Evolutionary conservation across 2,329 filamentous ascomycete genomes (phyloP).

Genomic region (Ophiostoma australiae): DNA sequence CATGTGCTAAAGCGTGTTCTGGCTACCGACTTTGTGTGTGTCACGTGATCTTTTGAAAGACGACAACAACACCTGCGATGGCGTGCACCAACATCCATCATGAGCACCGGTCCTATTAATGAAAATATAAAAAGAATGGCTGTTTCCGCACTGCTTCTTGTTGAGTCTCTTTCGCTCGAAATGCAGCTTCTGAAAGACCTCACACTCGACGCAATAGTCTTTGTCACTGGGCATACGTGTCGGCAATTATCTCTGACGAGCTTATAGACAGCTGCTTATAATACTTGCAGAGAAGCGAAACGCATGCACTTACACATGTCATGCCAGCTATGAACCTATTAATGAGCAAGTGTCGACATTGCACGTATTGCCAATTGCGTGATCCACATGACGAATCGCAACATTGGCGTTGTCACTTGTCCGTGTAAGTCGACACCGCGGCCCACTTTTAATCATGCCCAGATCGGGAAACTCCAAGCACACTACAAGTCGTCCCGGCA

Average conservation of each 20-base stretch:
- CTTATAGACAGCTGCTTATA: neutral
- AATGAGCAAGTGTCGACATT: neutral
- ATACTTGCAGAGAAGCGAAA: neutral
- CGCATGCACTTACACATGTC: neutral
- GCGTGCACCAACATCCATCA: neutral
- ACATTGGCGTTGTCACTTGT: constrained; percentile 1
- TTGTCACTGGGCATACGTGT: neutral
- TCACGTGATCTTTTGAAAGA: too few relatives aligned
- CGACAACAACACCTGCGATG: too few relatives aligned
- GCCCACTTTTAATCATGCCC: neutral
- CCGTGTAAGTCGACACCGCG: constrained; percentile 14
- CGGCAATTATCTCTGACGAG: neutral
- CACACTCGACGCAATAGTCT: neutral
- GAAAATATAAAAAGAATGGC: neutral
- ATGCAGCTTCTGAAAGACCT: neutral
- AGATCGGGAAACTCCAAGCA: constrained; percentile 10
- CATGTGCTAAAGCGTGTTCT: too few relatives aligned
- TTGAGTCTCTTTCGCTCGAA: too few relatives aligned
- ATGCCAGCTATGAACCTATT: neutral
- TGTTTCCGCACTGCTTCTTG: neutral
- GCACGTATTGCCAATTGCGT: constrained; percentile 8
- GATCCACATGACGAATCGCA: constrained; percentile 8
- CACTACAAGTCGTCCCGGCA: neutral
- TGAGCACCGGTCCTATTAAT: neutral
- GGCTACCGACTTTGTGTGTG: too few relatives aligned